A percentile compares a stretch with the other conserved stretches of the same genome.
These are phyloP conservation scores for Penstemon eatonii DNA, from an alignment of 257 asterid genomes.

Conservation along the genomic window DNA sequence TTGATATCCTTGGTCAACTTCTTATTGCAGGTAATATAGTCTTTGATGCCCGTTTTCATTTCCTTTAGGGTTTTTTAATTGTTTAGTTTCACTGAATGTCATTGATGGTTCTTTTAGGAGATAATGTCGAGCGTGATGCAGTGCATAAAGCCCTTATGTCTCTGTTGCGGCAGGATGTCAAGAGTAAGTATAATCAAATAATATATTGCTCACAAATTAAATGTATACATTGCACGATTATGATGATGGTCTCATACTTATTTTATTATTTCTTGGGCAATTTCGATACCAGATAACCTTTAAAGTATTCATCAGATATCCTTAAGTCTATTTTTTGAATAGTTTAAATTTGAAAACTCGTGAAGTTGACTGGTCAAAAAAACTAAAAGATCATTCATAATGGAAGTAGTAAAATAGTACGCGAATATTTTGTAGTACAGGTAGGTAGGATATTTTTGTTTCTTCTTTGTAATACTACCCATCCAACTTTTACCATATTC, in stretches of 20 bases:
- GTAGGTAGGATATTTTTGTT: not conserved
- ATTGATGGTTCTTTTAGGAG: conserved; percentile 49
- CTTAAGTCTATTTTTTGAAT: too few relatives aligned
- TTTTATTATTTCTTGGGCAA: not conserved
- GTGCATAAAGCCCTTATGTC: conserved; percentile 86
- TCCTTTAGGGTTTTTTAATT: conserved; percentile 16
- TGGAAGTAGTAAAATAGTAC: too few relatives aligned
- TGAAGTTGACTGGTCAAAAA: not conserved
- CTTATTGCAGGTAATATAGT: conserved; percentile 66
- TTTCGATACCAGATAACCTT: not conserved
- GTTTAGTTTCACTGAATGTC: conserved; percentile 12
- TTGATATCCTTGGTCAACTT: conserved; percentile 78
- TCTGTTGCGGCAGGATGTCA: conserved; percentile 85
- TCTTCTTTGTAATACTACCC: not conserved
- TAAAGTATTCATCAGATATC: not conserved
- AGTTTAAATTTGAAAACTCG: not conserved
- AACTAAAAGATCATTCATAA: not conserved
- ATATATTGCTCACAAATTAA: not conserved
- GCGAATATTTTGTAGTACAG: not conserved
- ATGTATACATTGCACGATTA: not conserved
- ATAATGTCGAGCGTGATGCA: conserved; percentile 95
- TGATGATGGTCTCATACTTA: not conserved
- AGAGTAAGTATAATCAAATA: conserved; percentile 55
- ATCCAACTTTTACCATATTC: not conserved
- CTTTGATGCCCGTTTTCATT: conserved; percentile 7